Conservation (phyloP, 2,329 filamentous ascomycete genomes). For the Tolypocladium ovalisporum region DNA sequence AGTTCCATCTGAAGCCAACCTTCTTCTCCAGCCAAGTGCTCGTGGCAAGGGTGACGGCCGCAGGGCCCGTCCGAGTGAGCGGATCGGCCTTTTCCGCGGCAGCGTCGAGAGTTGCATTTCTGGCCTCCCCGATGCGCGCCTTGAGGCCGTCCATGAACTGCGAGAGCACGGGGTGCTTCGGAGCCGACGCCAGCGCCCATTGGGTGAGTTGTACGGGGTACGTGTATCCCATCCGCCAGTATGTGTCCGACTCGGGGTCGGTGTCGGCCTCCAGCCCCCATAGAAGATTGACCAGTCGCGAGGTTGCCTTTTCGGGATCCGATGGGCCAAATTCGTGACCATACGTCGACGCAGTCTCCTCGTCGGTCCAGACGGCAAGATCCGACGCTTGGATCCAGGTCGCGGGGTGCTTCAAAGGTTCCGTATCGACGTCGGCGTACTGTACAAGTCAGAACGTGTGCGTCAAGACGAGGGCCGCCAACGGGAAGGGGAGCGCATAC, state of each 20-base stretch:
- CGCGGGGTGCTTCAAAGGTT: conserved; percentile 11
- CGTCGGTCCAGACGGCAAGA: conserved; percentile 9
- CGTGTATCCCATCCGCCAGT: conserved; percentile 15
- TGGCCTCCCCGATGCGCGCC: conserved; percentile 2
- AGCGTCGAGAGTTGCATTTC: not conserved
- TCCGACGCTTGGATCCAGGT: conserved; percentile 10
- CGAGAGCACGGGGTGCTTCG: conserved; percentile 9
- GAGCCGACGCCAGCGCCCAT: conserved; percentile 13
- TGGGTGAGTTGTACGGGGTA: conserved; percentile 14
- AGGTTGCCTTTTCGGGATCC: not conserved
- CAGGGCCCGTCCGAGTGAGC: conserved; percentile 12
- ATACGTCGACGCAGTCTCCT: conserved; percentile 7
- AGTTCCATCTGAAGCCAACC: conserved; percentile 11
- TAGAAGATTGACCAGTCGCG: conserved; percentile 10
- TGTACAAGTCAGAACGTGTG: conserved; percentile 2
- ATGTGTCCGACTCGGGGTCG: conserved; percentile 8
- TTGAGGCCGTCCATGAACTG: conserved; percentile 10
- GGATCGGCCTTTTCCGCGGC: conserved; percentile 6
- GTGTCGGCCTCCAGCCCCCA: conserved; percentile 14
- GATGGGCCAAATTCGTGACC: not conserved
- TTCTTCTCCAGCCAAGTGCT: conserved; percentile 9
- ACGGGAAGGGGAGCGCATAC: conserved; percentile 4
- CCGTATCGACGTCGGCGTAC: conserved; percentile 15
- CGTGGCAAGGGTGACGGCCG: conserved; percentile 11
- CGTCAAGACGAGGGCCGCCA: not conserved